These are phyloP conservation scores for Talaromyces wortmannii DNA, from an alignment of 495 filamentous ascomycete species.

Conservation along the genomic window DNA sequence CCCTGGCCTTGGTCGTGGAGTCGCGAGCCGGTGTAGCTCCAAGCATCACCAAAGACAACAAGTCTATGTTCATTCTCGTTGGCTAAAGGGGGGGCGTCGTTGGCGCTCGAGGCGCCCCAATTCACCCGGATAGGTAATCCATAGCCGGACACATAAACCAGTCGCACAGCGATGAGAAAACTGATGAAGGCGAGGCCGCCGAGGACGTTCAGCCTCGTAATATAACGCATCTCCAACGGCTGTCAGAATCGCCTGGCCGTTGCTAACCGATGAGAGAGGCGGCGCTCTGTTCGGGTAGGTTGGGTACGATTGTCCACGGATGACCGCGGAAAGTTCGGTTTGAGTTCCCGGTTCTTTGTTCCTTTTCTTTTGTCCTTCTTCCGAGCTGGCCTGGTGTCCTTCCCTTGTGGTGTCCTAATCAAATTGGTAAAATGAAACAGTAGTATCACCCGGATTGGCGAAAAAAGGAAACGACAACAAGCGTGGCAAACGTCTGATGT, in stretches of 20 bases:
- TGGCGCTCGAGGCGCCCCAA: conserved; percentile 8
- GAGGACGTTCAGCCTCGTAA: background rate
- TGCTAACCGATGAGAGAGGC: background rate
- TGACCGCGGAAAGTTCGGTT: no score
- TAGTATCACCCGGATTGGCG: background rate
- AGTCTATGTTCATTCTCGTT: conserved; percentile 20
- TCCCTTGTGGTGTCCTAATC: no score
- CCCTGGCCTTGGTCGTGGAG: conserved; percentile 23
- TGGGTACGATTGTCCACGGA: no score
- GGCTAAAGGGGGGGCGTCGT: no score
- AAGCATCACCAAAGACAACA: conserved; percentile 43
- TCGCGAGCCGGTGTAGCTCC: conserved; percentile 36
- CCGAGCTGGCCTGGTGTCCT: no score
- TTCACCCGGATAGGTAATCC: background rate
- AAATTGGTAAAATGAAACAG: no score
- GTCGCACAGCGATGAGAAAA: background rate
- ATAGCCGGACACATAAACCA: background rate
- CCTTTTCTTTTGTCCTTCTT: no score
- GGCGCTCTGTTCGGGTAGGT: no score
- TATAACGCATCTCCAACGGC: background rate
- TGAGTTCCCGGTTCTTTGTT: no score
- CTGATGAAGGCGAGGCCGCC: conserved; percentile 1
- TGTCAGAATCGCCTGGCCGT: background rate
- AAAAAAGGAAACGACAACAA: conserved; percentile 1
- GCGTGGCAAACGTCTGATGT: background rate